Evolutionary conservation across 768 basidiomycete species (phyloP).

Genomic region (Coprinopsis sp.): DNA sequence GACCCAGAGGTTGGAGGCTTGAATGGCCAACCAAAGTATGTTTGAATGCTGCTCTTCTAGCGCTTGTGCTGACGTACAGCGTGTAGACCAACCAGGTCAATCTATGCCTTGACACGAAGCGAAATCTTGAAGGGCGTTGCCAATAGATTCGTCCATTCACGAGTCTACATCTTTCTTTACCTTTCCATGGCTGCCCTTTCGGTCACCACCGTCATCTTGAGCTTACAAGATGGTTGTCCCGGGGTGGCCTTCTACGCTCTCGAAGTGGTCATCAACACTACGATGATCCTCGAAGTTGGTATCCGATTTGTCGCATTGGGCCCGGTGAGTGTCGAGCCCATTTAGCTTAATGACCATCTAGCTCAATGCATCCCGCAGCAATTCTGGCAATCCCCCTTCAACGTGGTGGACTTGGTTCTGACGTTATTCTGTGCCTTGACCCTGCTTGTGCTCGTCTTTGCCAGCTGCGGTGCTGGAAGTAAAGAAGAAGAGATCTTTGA

Average conservation of each 20-base stretch:
- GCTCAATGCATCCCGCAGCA: constrained; percentile 45
- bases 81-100: constrained; percentile 67
- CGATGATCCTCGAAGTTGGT: constrained; percentile 92
- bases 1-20: constrained; percentile 18
- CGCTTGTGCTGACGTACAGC: constrained; percentile 8
- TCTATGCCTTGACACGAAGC: constrained; percentile 76
- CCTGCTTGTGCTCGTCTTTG: constrained; percentile 80
- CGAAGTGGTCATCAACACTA: constrained; percentile 81
- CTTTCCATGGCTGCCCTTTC: constrained; percentile 86
- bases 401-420: constrained; percentile 82
- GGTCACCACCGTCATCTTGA: constrained; percentile 79
- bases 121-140: constrained; percentile 85
- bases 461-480: constrained; percentile 76
- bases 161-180: constrained; percentile 84
- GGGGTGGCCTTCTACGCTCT: constrained; percentile 84
- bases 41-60: constrained; percentile 10
- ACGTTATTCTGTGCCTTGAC: constrained; percentile 90
- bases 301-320: constrained; percentile 93
- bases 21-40: constrained; percentile 23
- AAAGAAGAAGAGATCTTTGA: constrained; percentile 95
- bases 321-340: constrained; percentile 49
- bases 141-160: constrained; percentile 85
- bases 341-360: not conserved
- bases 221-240: constrained; percentile 80
- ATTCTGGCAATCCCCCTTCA: constrained; percentile 96